Percentiles rank a stretch among this genome's conserved stretches.
These are phyloP conservation scores for Corymbia maculata DNA, from an alignment of 345 rosid species.

Conservation along the genomic window DNA sequence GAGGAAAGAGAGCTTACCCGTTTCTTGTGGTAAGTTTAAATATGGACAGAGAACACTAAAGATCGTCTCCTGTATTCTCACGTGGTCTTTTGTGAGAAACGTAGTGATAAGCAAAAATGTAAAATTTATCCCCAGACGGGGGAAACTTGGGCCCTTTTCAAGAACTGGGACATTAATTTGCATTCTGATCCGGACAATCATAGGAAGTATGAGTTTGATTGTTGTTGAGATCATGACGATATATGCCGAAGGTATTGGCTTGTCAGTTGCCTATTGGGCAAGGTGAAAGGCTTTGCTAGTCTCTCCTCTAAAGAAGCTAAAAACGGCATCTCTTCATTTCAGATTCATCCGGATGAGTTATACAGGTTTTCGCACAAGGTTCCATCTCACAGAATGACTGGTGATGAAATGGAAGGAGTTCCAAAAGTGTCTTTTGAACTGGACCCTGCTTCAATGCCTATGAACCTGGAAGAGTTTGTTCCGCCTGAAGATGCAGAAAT, in stretches of 20 bases:
- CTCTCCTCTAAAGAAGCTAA: slow-evolving; percentile 29
- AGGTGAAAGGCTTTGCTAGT: slow-evolving; percentile 65
- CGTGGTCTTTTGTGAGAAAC: slow-evolving; percentile 23
- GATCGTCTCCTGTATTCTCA: slow-evolving; percentile 61
- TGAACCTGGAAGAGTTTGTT: slow-evolving; percentile 28
- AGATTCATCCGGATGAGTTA: slow-evolving; percentile 41
- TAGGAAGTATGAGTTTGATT: slow-evolving; percentile 39
- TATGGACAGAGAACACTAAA: slow-evolving; percentile 19
- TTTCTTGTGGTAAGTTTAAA: slow-evolving; percentile 59
- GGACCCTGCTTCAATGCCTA: slow-evolving; percentile 69
- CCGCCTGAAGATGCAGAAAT: background rate
- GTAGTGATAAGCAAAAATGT: slow-evolving; percentile 5
- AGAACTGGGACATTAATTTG: slow-evolving; percentile 68
- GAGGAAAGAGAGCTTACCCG: slow-evolving; percentile 40
- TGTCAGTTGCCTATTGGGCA: slow-evolving; percentile 39
- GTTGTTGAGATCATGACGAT: slow-evolving; percentile 64
- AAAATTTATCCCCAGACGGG: slow-evolving; percentile 56
- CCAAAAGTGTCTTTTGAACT: slow-evolving; percentile 67
- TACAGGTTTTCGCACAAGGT: slow-evolving; percentile 72
- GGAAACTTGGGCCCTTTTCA: slow-evolving; percentile 81
- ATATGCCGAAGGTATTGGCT: slow-evolving; percentile 26
- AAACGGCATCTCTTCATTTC: slow-evolving; percentile 8
- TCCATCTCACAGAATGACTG: slow-evolving; percentile 53
- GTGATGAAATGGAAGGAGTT: slow-evolving; percentile 48
- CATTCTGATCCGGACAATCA: slow-evolving; percentile 11